phyloP scores from a whole-genome alignment of 140 eudicot species.

The Oenanthe javanica region DNA sequence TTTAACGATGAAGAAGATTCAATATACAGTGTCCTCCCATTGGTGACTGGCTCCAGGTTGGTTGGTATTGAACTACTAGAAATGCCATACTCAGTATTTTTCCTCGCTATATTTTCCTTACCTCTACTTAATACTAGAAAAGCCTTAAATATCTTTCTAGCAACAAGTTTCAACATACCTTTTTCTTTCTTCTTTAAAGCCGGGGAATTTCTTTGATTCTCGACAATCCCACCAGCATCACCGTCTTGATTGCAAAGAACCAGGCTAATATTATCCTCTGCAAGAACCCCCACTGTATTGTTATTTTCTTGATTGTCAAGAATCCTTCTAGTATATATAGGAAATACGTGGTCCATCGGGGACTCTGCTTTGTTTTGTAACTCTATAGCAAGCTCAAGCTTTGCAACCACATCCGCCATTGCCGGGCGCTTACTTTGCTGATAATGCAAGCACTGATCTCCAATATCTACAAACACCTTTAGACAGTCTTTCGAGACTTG shows the following conservation, averaged over 20 bases:
- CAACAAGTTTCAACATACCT: neutral
- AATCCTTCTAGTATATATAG: neutral
- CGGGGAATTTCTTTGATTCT: neutral
- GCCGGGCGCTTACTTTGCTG: constrained; percentile 15
- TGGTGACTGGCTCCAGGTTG: no score
- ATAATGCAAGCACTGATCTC: constrained; percentile 12
- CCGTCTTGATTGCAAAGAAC: neutral
- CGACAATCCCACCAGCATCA: neutral
- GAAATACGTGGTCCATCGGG: neutral
- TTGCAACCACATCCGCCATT: constrained; percentile 15
- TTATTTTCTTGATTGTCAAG: neutral
- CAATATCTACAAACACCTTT: constrained; percentile 15
- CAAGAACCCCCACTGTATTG: neutral
- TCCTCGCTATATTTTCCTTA: neutral
- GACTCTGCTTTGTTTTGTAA: neutral
- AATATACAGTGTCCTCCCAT: neutral
- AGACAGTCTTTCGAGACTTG: constrained; percentile 16
- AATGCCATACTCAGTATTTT: neutral
- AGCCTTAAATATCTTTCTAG: neutral
- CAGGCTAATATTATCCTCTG: neutral
- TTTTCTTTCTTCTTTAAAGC: neutral
- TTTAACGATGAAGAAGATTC: neutral
- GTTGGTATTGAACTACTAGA: neutral
- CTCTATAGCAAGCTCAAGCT: constrained; percentile 19
- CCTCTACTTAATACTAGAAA: neutral